These are phyloP conservation scores for Backusella circina DNA, from an alignment of 192 early-diverging fungal genomes.

Conservation along the genomic window DNA sequence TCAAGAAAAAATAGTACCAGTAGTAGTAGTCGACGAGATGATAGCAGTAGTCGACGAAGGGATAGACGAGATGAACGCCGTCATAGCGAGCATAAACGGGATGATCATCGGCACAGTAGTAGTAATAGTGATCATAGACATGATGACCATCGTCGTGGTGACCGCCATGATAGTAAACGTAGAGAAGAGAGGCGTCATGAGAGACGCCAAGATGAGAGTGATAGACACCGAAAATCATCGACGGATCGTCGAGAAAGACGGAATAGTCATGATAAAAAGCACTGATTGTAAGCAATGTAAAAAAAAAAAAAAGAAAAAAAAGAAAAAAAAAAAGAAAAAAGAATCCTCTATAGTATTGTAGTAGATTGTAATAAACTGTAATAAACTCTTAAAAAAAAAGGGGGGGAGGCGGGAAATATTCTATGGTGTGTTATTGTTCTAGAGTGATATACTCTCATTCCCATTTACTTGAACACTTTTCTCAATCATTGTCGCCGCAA, in stretches of 20 bases:
- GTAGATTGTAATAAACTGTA: too few species aligned
- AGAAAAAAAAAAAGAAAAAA: neutral
- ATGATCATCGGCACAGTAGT: slow-evolving; percentile 26
- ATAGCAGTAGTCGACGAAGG: neutral
- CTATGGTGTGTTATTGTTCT: too few species aligned
- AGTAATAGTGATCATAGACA: slow-evolving; percentile 10
- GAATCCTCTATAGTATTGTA: too few species aligned
- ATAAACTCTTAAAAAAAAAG: neutral
- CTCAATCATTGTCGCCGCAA: too few species aligned
- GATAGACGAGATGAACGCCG: slow-evolving; percentile 19
- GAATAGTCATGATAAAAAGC: neutral
- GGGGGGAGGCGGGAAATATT: too few species aligned
- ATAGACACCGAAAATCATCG: slow-evolving; percentile 29
- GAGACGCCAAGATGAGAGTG: slow-evolving; percentile 12
- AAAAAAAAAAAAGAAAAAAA: neutral
- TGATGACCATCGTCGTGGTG: neutral
- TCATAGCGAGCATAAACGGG: slow-evolving; percentile 29
- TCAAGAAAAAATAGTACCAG: neutral
- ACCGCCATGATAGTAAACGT: slow-evolving; percentile 19
- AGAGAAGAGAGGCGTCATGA: slow-evolving; percentile 23
- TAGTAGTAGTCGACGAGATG: neutral
- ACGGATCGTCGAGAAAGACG: slow-evolving; percentile 20
- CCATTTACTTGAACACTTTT: too few species aligned
- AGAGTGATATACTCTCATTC: too few species aligned
- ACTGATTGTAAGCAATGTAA: neutral